phyloP scores from a whole-genome alignment of 2,329 filamentous ascomycete genomes.

The Fusarium marasasianum region DNA sequence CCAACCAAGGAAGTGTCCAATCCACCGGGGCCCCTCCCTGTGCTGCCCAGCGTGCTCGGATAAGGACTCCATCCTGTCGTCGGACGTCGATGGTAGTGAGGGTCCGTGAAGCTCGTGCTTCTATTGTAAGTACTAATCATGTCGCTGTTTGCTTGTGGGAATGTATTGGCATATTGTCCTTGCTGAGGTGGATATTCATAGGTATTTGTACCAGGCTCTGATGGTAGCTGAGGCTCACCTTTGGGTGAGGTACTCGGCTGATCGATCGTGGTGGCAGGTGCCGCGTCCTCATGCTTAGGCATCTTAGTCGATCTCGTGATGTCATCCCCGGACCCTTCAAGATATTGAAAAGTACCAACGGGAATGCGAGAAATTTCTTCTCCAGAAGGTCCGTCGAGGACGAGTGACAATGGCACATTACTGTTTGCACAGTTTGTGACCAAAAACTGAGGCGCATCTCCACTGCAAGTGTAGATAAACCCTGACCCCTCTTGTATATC shows the following conservation, averaged over 20 bases:
- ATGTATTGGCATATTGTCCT: constrained; percentile 51
- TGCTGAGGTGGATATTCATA: constrained; percentile 59
- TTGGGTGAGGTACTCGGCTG: constrained; percentile 55
- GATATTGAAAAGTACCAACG: constrained; percentile 59
- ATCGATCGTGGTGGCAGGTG: constrained; percentile 50
- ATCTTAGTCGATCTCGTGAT: constrained; percentile 52
- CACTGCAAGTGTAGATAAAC: constrained; percentile 76
- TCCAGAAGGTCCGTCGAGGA: constrained; percentile 62
- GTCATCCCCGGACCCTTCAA: constrained; percentile 60
- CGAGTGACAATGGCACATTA: constrained; percentile 65
- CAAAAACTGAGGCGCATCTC: constrained; percentile 72
- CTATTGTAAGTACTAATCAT: constrained; percentile 65
- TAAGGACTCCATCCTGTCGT: constrained; percentile 56
- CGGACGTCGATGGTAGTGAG: constrained; percentile 55
- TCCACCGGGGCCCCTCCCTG: constrained; percentile 55
- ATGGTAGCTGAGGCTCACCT: constrained; percentile 50
- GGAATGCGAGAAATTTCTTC: constrained; percentile 62
- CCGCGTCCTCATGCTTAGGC: constrained; percentile 49
- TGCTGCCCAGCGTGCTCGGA: constrained; percentile 51
- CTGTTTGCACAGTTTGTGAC: constrained; percentile 60
- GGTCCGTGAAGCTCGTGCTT: constrained; percentile 61
- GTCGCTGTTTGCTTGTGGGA: constrained; percentile 55
- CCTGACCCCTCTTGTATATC: constrained; percentile 65
- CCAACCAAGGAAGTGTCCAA: constrained; percentile 55
- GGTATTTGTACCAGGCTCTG: constrained; percentile 54